These are phyloP conservation scores for Fusarium nygamai DNA, from an alignment of 2,329 filamentous ascomycete species.

Conservation along the genomic window DNA sequence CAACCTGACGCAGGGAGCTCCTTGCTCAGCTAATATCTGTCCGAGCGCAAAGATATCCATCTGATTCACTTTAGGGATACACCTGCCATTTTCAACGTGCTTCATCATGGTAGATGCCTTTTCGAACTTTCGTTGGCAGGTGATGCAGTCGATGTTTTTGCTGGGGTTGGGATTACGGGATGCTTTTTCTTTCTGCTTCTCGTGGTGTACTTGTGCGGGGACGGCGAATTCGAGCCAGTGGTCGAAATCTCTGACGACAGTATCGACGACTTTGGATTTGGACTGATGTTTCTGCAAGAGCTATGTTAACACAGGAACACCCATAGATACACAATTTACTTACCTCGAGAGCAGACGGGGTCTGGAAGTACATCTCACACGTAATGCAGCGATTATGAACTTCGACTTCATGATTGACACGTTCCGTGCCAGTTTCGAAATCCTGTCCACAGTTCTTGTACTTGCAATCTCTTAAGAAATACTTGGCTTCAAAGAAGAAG, in stretches of 20 bases:
- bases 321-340: neutral
- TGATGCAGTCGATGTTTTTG: neutral
- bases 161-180: neutral
- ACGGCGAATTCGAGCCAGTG: neutral
- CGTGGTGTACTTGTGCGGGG: neutral
- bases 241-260: neutral
- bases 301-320: rapidly evolving
- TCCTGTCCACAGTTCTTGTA: neutral
- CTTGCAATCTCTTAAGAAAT: neutral
- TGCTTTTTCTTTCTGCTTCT: neutral
- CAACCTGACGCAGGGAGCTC: neutral
- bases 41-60: neutral
- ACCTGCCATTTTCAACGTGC: neutral
- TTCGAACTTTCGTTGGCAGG: neutral
- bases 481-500: neutral
- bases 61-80: rapidly evolving
- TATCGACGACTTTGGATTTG: neutral
- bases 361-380: neutral
- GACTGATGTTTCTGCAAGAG: neutral
- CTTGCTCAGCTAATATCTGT: neutral
- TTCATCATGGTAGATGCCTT: neutral
- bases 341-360: neutral
- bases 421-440: neutral
- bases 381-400: neutral
- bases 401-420: neutral